phyloP scores from a whole-genome alignment of 73 alveolate species.

The Paramecium sexaurelia region DNA sequence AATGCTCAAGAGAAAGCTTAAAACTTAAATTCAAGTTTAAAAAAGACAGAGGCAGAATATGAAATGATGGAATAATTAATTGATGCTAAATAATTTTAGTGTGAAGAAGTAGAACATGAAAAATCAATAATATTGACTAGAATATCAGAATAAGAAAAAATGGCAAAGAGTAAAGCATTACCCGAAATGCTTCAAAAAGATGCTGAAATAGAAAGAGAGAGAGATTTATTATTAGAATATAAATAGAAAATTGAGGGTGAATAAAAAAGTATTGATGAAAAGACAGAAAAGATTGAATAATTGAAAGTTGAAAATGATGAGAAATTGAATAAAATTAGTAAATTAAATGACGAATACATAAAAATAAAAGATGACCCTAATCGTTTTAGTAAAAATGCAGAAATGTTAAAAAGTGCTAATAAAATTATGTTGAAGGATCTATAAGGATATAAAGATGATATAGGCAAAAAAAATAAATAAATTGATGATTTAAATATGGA shows the following conservation, averaged over 20 bases:
- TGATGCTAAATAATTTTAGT: slow-evolving; percentile 70
- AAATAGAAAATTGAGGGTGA: slow-evolving; percentile 65
- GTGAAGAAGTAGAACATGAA: slow-evolving; percentile 72
- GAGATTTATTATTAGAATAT: slow-evolving; percentile 66
- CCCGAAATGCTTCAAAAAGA: slow-evolving; percentile 72
- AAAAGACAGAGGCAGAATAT: slow-evolving; percentile 81
- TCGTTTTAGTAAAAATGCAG: slow-evolving; percentile 78
- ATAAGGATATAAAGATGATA: slow-evolving; percentile 72
- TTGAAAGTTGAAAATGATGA: slow-evolving; percentile 68
- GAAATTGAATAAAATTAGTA: slow-evolving; percentile 70
- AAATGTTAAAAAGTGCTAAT: slow-evolving; percentile 77
- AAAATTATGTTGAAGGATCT: slow-evolving; percentile 70
- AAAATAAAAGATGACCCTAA: slow-evolving; percentile 83
- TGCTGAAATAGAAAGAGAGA: slow-evolving; percentile 71
- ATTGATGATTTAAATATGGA: slow-evolving; percentile 57
- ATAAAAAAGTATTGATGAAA: slow-evolving; percentile 53
- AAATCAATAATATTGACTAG: slow-evolving; percentile 49
- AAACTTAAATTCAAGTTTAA: slow-evolving; percentile 76
- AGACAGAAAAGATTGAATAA: slow-evolving; percentile 42
- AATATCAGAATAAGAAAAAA: slow-evolving; percentile 35
- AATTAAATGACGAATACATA: slow-evolving; percentile 69
- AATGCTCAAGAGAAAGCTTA: slow-evolving; percentile 67
- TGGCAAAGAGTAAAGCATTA: slow-evolving; percentile 48
- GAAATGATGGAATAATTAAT: slow-evolving; percentile 79
- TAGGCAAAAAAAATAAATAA: slow-evolving; percentile 66